Evolutionary conservation across 2,329 filamentous ascomycete genomes (phyloP).

Genomic region (Mycosphaerelloides madeirae): DNA sequence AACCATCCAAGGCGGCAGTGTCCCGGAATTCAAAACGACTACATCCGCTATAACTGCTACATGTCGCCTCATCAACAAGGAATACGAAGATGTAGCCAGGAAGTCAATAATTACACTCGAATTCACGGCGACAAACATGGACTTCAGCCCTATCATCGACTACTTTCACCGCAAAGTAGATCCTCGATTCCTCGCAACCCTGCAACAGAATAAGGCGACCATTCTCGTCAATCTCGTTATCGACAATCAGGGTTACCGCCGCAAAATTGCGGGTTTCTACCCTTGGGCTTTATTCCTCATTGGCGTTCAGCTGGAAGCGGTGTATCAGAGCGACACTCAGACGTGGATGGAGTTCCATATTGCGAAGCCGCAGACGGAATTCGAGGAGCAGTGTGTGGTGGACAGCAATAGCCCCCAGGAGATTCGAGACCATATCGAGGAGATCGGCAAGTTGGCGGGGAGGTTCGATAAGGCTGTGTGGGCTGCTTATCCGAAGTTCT

Average conservation of each 20-base stretch:
- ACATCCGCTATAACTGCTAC: conserved; percentile 1
- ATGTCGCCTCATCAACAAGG: background rate
- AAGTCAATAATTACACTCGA: background rate
- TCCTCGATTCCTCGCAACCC: conserved; percentile 1
- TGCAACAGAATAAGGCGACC: conserved; percentile 1
- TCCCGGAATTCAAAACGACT: conserved; percentile 1
- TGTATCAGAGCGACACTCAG: conserved; percentile 1
- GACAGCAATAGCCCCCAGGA: background rate
- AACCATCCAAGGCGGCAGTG: background rate
- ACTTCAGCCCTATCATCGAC: background rate
- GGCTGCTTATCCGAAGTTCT: background rate
- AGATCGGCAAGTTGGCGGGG: conserved; percentile 1
- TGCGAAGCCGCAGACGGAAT: background rate
- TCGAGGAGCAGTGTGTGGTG: conserved; percentile 1
- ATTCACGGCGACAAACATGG: background rate
- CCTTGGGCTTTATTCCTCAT: conserved; percentile 4
- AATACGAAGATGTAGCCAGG: conserved; percentile 1
- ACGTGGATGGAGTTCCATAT: conserved; percentile 3
- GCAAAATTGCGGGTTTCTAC: background rate
- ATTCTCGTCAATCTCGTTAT: conserved; percentile 2
- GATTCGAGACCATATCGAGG: conserved; percentile 1
- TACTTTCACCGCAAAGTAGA: conserved; percentile 1
- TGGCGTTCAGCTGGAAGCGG: background rate
- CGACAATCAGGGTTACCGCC: background rate
- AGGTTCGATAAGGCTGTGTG: background rate